Percentiles rank a stretch among this genome's conserved stretches.
Evolutionary conservation across 768 basidiomycete genomes (phyloP).

Genomic region (Suillus hirtellus): DNA sequence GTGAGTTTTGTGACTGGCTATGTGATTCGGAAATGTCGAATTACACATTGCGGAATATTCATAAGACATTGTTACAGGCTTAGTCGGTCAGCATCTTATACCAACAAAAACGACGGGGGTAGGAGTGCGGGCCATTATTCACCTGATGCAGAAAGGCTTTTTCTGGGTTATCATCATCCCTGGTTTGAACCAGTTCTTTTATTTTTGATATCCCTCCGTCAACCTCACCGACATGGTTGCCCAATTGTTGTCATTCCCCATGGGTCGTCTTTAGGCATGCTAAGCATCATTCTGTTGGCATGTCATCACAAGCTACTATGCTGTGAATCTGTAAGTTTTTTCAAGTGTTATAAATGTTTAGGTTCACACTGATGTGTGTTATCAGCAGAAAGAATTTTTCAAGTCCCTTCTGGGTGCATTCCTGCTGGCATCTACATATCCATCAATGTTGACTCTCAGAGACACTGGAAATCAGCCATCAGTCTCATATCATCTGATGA

Average conservation of each 20-base stretch:
- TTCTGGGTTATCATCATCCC: conserved; percentile 63
- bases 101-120: no score
- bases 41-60: no score
- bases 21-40: no score
- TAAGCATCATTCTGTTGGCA: no score
- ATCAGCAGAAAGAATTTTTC: background rate
- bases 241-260: conserved; percentile 9
- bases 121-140: no score
- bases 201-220: conserved; percentile 55
- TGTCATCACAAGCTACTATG: no score
- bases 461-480: background rate
- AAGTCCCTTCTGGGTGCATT: background rate
- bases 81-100: no score
- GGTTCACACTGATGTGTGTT: background rate
- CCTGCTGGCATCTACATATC: background rate
- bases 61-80: no score
- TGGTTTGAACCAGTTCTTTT: conserved; percentile 72
- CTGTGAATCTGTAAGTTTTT: no score
- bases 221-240: conserved; percentile 47
- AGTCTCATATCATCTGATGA: background rate
- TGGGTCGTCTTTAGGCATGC: conserved; percentile 50
- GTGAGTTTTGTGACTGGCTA: no score
- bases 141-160: no score
- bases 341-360: no score
- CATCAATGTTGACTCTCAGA: background rate